Conservation (phyloP, 176 grass and related monocot genomes). For the Carex cristatella region DNA sequence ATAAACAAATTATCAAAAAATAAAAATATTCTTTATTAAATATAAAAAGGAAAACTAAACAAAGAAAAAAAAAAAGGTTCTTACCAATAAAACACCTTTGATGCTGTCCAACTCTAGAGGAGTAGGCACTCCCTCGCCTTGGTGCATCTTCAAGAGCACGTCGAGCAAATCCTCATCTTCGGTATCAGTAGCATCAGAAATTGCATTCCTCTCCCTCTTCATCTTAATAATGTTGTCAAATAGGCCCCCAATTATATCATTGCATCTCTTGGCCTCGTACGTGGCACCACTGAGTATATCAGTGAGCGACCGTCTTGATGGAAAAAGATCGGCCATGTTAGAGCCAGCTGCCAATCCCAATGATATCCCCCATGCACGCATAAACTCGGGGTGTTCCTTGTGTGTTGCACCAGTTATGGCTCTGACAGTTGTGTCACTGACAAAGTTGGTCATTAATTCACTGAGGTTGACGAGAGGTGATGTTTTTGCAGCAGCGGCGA, state of each 20-base stretch:
- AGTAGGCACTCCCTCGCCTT: constrained; percentile 16
- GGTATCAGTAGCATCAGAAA: neutral
- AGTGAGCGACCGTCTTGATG: constrained; percentile 30
- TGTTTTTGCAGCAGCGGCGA: neutral
- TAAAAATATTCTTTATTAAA: neutral
- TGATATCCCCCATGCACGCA: constrained; percentile 10
- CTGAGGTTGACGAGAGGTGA: constrained; percentile 35
- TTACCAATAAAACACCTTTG: constrained; percentile 50
- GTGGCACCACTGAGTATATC: constrained; percentile 24
- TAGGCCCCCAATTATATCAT: constrained; percentile 29
- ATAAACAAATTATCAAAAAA: neutral
- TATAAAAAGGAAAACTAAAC: neutral
- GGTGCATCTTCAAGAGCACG: constrained; percentile 47
- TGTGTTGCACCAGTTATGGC: constrained; percentile 45
- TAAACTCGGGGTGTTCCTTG: constrained; percentile 42
- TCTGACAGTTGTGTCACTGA: constrained; percentile 23
- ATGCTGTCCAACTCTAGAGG: constrained; percentile 32
- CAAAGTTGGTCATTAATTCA: constrained; percentile 28
- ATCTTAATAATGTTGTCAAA: constrained; percentile 46
- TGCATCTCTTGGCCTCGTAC: constrained; percentile 20
- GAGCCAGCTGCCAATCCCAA: constrained; percentile 15
- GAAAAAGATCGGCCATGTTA: constrained; percentile 51
- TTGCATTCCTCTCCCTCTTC: constrained; percentile 24
- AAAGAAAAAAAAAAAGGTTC: neutral
- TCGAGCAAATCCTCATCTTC: constrained; percentile 39